phyloP scores from a whole-genome alignment of 768 basidiomycete species.

The Russula abietina region DNA sequence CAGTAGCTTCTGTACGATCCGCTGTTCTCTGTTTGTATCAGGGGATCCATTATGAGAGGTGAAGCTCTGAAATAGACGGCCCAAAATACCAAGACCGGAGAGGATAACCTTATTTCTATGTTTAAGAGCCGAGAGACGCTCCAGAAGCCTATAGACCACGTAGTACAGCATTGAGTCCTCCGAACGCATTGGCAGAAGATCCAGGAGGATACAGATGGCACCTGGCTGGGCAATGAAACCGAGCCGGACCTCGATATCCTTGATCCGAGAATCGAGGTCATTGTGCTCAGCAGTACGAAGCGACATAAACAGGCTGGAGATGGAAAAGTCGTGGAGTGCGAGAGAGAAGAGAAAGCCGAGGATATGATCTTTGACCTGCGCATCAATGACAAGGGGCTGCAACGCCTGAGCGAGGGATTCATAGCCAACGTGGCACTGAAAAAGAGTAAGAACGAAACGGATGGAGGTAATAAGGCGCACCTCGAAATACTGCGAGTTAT shows the following conservation, averaged over 20 bases:
- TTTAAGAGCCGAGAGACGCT: conserved; percentile 50
- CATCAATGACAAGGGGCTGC: conserved; percentile 43
- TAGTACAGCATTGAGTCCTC: conserved; percentile 43
- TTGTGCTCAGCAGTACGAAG: conserved; percentile 39
- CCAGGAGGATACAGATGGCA: conserved; percentile 57
- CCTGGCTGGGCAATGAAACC: conserved; percentile 52
- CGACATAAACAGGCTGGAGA: conserved; percentile 49
- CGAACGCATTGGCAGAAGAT: conserved; percentile 35
- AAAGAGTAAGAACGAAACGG: conserved; percentile 2
- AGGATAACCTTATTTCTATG: conserved; percentile 70
- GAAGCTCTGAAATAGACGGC: conserved; percentile 48
- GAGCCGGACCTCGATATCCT: conserved; percentile 37
- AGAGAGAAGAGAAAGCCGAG: conserved; percentile 66
- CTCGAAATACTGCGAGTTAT: conserved; percentile 61
- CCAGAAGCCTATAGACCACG: conserved; percentile 54
- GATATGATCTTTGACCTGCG: conserved; percentile 45
- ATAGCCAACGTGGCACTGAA: conserved; percentile 57
- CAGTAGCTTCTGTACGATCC: conserved; percentile 55
- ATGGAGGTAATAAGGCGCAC: conserved; percentile 36
- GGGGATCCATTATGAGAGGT: conserved; percentile 28
- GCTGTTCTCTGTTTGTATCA: conserved; percentile 45
- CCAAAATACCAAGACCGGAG: conserved; percentile 51
- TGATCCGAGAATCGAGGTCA: conserved; percentile 41
- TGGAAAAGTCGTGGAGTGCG: conserved; percentile 56
- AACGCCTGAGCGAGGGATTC: conserved; percentile 57